phyloP scores from a whole-genome alignment of 805 yeast genomes.

The Metschnikowia sp. region DNA sequence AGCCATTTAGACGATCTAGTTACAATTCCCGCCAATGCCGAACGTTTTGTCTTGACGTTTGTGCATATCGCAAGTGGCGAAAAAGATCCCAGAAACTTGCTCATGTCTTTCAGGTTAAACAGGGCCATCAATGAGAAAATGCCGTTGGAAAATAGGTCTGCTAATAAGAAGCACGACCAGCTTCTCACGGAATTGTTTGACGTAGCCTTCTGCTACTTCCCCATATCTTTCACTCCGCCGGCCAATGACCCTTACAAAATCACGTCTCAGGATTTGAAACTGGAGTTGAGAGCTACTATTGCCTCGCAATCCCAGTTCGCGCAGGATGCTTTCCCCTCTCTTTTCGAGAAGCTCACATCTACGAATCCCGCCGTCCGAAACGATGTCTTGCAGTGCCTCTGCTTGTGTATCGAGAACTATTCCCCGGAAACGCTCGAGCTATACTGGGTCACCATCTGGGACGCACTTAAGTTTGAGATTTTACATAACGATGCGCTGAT shows the following conservation, averaged over 20 bases:
- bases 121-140: conserved; percentile 41
- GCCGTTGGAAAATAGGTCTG: conserved; percentile 20
- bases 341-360: conserved; percentile 76
- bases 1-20: conserved; percentile 23
- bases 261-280: conserved; percentile 68
- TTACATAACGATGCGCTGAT: conserved; percentile 61
- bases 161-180: conserved; percentile 33
- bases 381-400: conserved; percentile 68
- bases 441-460: conserved; percentile 79
- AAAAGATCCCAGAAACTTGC: conserved; percentile 87
- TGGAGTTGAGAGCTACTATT: conserved; percentile 57
- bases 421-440: conserved; percentile 45
- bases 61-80: conserved; percentile 77
- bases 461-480: conserved; percentile 84
- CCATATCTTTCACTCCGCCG: conserved; percentile 92
- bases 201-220: conserved; percentile 89
- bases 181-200: conserved; percentile 74
- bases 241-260: conserved; percentile 83
- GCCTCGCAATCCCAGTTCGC: conserved; percentile 62
- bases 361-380: conserved; percentile 68
- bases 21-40: conserved; percentile 24
- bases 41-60: conserved; percentile 52
- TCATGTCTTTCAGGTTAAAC: conserved; percentile 64
- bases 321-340: conserved; percentile 68
- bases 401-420: conserved; percentile 53